Percentiles rank a stretch among this genome's conserved stretches.
These are phyloP conservation scores for Saussurea involucrata DNA, from an alignment of 129 eudicot genomes.

Conservation along the genomic window DNA sequence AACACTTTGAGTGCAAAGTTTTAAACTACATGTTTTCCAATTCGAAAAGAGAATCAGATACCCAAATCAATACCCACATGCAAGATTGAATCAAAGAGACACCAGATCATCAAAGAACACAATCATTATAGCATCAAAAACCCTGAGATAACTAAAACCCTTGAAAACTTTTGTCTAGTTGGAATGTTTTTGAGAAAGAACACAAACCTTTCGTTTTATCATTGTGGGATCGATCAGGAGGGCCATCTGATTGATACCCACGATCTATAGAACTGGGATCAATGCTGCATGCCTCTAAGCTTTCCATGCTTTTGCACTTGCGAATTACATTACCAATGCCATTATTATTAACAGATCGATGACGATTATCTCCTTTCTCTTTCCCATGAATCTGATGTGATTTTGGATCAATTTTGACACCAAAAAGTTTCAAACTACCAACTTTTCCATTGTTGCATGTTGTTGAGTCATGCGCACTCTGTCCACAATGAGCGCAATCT, in stretches of 20 bases:
- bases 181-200: neutral
- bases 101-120: neutral
- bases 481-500: conserved; percentile 29
- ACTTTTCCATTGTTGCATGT: conserved; percentile 29
- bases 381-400: conserved; percentile 17
- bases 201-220: conserved; percentile 33
- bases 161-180: neutral
- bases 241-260: conserved; percentile 40
- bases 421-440: conserved; percentile 33
- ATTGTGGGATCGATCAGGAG: neutral
- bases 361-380: conserved; percentile 10
- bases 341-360: neutral
- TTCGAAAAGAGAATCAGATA: neutral
- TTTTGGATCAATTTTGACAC: conserved; percentile 32
- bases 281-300: conserved; percentile 15
- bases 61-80: neutral
- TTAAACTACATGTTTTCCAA: neutral
- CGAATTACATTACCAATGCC: neutral
- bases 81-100: too few species aligned
- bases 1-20: neutral
- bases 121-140: neutral
- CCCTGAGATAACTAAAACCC: neutral
- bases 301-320: conserved; percentile 34
- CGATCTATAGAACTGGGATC: conserved; percentile 18
- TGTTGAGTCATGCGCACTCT: conserved; percentile 29